phyloP scores from a whole-genome alignment of 371 early-diverging fungal species.

The Mucor sp. region DNA sequence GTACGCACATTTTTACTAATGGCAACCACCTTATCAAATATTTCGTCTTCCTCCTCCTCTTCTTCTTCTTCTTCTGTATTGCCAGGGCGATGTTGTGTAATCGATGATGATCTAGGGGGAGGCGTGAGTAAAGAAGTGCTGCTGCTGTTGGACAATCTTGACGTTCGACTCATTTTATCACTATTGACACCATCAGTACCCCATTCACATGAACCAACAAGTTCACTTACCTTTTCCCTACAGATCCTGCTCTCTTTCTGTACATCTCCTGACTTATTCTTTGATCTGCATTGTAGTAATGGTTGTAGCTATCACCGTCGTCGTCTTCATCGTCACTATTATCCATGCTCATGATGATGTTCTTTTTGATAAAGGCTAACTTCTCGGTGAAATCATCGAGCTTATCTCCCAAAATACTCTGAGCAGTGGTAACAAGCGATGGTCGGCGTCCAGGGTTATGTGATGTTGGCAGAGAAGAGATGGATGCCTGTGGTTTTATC shows the following conservation, averaged over 20 bases:
- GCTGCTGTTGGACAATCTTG: neutral
- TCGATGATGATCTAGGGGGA: slow-evolving; percentile 27
- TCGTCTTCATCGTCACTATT: slow-evolving; percentile 14
- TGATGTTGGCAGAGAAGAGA: neutral
- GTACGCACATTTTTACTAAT: slow-evolving; percentile 41
- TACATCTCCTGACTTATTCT: neutral
- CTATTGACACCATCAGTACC: neutral
- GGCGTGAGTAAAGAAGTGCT: neutral
- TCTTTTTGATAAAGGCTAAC: slow-evolving; percentile 45
- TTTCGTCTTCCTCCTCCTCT: slow-evolving; percentile 25
- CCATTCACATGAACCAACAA: neutral
- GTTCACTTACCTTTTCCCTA: neutral
- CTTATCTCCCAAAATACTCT: slow-evolving; percentile 39
- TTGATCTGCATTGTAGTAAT: neutral
- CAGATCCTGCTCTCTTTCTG: neutral
- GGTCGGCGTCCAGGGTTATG: slow-evolving; percentile 9
- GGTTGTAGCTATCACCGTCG: neutral
- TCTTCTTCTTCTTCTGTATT: slow-evolving; percentile 20
- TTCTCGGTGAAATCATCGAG: slow-evolving; percentile 50
- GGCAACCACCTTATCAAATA: slow-evolving; percentile 40
- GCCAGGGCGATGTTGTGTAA: neutral
- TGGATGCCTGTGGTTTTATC: neutral
- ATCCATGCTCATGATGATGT: slow-evolving; percentile 43
- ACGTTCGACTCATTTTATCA: neutral
- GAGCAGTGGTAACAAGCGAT: slow-evolving; percentile 35